Conservation (phyloP, 83 land plant genomes). For the Picea mariana region DNA sequence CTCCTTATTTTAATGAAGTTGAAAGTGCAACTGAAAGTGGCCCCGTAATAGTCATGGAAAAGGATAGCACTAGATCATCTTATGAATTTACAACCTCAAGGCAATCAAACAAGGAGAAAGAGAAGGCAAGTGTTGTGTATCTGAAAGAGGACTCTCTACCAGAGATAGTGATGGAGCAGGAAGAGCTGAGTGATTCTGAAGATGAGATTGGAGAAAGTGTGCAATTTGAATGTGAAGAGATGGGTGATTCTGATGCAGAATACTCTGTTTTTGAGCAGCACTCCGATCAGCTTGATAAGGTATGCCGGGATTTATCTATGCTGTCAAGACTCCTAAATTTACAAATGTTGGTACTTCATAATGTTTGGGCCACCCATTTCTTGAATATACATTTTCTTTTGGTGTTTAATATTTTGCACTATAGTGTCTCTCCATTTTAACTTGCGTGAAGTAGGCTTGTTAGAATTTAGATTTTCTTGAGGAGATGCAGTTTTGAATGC, state of each 20-base stretch:
- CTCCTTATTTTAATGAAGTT: constrained; percentile 10
- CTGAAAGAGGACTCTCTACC: constrained; percentile 41
- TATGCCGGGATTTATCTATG: constrained; percentile 11
- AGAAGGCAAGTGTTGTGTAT: not conserved
- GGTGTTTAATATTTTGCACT: not conserved
- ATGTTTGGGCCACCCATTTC: not conserved
- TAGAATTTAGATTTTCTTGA: too few relatives aligned
- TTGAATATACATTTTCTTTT: not conserved
- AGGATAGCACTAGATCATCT: not conserved
- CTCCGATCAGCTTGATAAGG: constrained; percentile 35
- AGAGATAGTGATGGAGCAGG: constrained; percentile 85
- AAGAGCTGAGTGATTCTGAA: constrained; percentile 90
- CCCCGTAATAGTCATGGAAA: not conserved
- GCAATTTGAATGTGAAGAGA: constrained; percentile 88
- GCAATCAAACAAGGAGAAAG: constrained; percentile 3
- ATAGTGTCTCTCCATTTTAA: not conserved
- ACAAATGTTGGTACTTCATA: not conserved
- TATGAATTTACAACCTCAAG: constrained; percentile 6
- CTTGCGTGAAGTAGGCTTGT: not conserved
- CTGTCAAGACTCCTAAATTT: not conserved
- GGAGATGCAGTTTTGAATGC: too few relatives aligned
- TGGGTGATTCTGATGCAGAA: constrained; percentile 87
- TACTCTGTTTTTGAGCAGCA: constrained; percentile 30
- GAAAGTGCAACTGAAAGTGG: constrained; percentile 2
- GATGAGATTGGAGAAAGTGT: constrained; percentile 71